Conservation (phyloP, 805 yeast species). For the Blastobotrys chiropterorum region DNA sequence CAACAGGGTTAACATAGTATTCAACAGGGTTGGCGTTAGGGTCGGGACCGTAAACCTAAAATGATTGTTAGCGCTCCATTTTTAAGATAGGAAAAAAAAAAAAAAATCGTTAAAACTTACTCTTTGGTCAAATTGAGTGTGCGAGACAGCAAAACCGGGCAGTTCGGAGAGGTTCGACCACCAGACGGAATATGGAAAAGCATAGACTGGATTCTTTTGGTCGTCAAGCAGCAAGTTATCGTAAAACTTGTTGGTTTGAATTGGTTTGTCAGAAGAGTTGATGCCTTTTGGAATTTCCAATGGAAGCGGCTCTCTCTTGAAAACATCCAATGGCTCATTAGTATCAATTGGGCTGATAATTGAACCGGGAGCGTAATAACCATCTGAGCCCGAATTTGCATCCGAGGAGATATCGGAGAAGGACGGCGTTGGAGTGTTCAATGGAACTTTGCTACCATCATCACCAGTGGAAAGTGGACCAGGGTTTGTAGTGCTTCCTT, state of each 20-base stretch:
- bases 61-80: too few relatives aligned
- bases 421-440: background rate
- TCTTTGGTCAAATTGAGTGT: conserved; percentile 41
- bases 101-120: conserved; percentile 19
- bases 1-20: conserved; percentile 53
- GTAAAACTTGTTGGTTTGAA: conserved; percentile 73
- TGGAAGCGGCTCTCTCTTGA: conserved; percentile 41
- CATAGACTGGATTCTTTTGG: conserved; percentile 50
- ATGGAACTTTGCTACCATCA: background rate
- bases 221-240: conserved; percentile 53
- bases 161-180: conserved; percentile 40
- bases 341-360: conserved; percentile 47
- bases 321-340: conserved; percentile 40
- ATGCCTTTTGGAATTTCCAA: conserved; percentile 44
- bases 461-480: background rate
- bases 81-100: too few relatives aligned
- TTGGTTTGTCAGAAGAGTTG: conserved; percentile 37
- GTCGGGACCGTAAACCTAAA: conserved; percentile 34
- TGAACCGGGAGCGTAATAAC: conserved; percentile 30
- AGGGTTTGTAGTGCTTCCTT: background rate
- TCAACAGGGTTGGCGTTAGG: conserved; percentile 35
- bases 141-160: conserved; percentile 59
- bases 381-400: conserved; percentile 6
- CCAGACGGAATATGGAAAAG: conserved; percentile 63
- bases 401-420: background rate